These are phyloP conservation scores for Lantana camara DNA, from an alignment of 257 asterid species.

Conservation along the genomic window DNA sequence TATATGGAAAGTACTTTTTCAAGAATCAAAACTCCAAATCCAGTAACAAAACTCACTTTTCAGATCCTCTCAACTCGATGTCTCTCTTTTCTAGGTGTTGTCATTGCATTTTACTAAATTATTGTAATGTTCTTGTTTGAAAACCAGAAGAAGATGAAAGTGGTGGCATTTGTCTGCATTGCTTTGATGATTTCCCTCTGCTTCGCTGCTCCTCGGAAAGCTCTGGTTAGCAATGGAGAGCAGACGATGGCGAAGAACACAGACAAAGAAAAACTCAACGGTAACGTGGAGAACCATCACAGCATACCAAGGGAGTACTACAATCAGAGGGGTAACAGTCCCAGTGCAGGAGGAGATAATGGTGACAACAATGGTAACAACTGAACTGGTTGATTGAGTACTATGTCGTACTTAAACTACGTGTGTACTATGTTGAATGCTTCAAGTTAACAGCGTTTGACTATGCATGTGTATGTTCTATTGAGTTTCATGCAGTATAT, in stretches of 20 bases:
- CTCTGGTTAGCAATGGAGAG: background rate
- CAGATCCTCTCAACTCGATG: too few relatives aligned
- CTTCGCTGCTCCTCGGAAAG: constrained; percentile 35
- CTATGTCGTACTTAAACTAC: background rate
- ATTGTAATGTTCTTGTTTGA: background rate
- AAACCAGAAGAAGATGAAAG: constrained; percentile 31
- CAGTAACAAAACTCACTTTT: too few relatives aligned
- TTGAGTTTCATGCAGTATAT: too few relatives aligned
- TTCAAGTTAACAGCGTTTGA: background rate
- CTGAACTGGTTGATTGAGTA: constrained; percentile 33
- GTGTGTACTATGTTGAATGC: background rate
- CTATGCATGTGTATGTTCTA: too few relatives aligned
- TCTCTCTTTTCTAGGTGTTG: too few relatives aligned
- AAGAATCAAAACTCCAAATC: too few relatives aligned
- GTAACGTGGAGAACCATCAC: constrained; percentile 54
- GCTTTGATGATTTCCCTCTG: constrained; percentile 28
- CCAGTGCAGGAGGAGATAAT: constrained; percentile 26
- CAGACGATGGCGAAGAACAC: too few relatives aligned
- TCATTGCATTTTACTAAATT: background rate
- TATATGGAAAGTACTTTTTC: too few relatives aligned
- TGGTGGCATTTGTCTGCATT: constrained; percentile 28
- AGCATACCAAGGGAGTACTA: constrained; percentile 59
- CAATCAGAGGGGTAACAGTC: constrained; percentile 46
- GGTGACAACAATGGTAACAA: constrained; percentile 20
- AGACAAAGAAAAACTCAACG: background rate